Evolutionary conservation across 1,284 basidiomycete species (phyloP).

Genomic region (Ustilago esculenta): DNA sequence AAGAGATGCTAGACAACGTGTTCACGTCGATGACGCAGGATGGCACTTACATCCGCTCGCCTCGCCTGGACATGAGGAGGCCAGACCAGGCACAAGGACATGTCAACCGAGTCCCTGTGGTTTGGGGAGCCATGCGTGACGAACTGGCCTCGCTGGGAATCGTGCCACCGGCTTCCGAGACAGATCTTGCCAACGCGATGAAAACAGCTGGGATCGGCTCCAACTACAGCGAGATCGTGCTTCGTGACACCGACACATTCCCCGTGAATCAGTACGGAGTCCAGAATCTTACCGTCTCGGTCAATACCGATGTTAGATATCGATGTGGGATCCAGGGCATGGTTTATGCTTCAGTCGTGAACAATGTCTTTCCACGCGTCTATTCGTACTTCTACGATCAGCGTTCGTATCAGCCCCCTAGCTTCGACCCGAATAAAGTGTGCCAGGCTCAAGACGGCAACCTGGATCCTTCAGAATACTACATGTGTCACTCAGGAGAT

Average conservation of each 20-base stretch:
- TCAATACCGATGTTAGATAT: constrained; percentile 40
- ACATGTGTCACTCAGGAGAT: constrained; percentile 50
- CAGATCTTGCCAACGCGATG: constrained; percentile 36
- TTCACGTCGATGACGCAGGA: constrained; percentile 30
- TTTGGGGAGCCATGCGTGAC: constrained; percentile 52
- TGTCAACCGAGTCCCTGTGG: constrained; percentile 49
- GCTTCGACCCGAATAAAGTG: constrained; percentile 34
- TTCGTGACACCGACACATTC: constrained; percentile 32
- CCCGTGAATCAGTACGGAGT: constrained; percentile 26
- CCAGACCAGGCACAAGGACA: constrained; percentile 18
- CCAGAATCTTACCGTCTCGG: constrained; percentile 34
- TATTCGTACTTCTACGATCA: constrained; percentile 39
- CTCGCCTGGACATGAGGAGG: constrained; percentile 36
- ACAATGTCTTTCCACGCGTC: constrained; percentile 41
- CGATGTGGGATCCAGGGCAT: constrained; percentile 43
- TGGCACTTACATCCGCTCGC: constrained; percentile 31
- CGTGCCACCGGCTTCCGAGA: constrained; percentile 39
- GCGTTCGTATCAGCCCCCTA: constrained; percentile 38
- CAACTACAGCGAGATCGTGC: constrained; percentile 36
- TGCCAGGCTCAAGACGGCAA: constrained; percentile 22
- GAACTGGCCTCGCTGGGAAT: constrained; percentile 49
- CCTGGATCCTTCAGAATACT: constrained; percentile 29
- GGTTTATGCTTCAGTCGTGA: constrained; percentile 38
- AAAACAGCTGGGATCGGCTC: constrained; percentile 35
- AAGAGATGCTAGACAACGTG: constrained; percentile 12